Evolutionary conservation across 1,139 yeast genomes (phyloP).

Genomic region (Yamadazyma conglobata): DNA sequence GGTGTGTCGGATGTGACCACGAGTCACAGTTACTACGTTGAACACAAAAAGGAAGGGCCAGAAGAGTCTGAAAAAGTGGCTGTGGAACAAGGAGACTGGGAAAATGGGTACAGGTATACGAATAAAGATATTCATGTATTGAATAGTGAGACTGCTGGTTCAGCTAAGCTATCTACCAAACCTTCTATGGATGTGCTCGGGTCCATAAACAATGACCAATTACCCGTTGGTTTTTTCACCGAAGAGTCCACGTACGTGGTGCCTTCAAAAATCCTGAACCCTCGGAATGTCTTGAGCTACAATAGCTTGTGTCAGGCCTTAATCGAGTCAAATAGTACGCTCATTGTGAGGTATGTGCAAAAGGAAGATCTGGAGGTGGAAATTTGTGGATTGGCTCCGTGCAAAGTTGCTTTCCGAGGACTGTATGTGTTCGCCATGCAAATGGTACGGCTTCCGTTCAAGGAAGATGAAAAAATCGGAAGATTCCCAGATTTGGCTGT

Average conservation of each 20-base stretch:
- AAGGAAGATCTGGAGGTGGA: constrained; percentile 46
- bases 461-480: constrained; percentile 71
- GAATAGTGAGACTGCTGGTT: constrained; percentile 40
- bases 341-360: constrained; percentile 61
- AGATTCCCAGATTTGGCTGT: constrained; percentile 49
- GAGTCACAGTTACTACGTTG: constrained; percentile 13
- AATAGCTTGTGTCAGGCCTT: constrained; percentile 56
- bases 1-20: constrained; percentile 18
- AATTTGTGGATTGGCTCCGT: constrained; percentile 58
- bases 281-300: constrained; percentile 41
- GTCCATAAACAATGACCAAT: constrained; percentile 39
- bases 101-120: constrained; percentile 67
- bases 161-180: constrained; percentile 37
- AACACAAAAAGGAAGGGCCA: constrained; percentile 17
- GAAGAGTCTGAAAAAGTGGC: constrained; percentile 21
- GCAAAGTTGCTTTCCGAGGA: constrained; percentile 19
- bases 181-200: constrained; percentile 66
- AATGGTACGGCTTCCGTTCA: constrained; percentile 60
- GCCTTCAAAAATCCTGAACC: constrained; percentile 34
- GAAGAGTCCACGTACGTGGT: constrained; percentile 59
- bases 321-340: constrained; percentile 44
- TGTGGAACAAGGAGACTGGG: constrained; percentile 19
- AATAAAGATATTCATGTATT: constrained; percentile 38
- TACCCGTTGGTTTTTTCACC: constrained; percentile 59
- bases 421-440: constrained; percentile 28